These are phyloP conservation scores for Sporothrix sp. DNA, from an alignment of 2,329 filamentous ascomycete species.

Conservation along the genomic window DNA sequence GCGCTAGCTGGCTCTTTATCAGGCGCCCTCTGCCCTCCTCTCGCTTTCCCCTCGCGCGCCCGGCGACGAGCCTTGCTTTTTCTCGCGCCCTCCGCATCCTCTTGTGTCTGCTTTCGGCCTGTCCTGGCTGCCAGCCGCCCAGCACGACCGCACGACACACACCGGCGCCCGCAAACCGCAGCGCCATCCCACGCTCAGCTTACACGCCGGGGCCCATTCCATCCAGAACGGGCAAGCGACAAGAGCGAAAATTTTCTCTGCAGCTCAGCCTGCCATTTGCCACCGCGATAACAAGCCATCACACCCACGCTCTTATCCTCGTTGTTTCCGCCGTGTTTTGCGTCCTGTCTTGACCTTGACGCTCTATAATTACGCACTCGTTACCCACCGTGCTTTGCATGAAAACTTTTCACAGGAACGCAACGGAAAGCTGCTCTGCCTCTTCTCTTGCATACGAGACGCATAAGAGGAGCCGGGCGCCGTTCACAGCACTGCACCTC, in stretches of 20 bases:
- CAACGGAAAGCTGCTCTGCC: too few relatives aligned
- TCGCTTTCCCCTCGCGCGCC: not conserved
- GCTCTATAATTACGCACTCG: slow-evolving; percentile 4
- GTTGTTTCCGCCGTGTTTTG: not conserved
- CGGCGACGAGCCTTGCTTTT: not conserved
- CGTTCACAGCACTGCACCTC: too few relatives aligned
- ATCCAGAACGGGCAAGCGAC: slow-evolving; percentile 14
- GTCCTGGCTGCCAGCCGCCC: not conserved
- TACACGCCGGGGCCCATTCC: slow-evolving; percentile 12
- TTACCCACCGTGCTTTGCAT: not conserved
- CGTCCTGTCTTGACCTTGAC: not conserved
- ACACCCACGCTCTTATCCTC: not conserved
- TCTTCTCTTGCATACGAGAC: not conserved
- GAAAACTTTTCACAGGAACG: not conserved
- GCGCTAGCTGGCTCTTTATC: slow-evolving; percentile 9
- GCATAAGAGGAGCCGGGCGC: too few relatives aligned
- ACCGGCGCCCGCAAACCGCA: not conserved
- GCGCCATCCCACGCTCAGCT: not conserved
- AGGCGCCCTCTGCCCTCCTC: not conserved
- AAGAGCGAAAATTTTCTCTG: slow-evolving; percentile 8
- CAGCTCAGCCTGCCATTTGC: slow-evolving; percentile 11
- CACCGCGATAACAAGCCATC: slow-evolving; percentile 13
- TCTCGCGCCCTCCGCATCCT: not conserved
- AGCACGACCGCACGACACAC: not conserved
- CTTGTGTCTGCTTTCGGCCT: not conserved